phyloP scores from a whole-genome alignment of 1,284 basidiomycete species.

The Papiliotrema nemorosa region DNA sequence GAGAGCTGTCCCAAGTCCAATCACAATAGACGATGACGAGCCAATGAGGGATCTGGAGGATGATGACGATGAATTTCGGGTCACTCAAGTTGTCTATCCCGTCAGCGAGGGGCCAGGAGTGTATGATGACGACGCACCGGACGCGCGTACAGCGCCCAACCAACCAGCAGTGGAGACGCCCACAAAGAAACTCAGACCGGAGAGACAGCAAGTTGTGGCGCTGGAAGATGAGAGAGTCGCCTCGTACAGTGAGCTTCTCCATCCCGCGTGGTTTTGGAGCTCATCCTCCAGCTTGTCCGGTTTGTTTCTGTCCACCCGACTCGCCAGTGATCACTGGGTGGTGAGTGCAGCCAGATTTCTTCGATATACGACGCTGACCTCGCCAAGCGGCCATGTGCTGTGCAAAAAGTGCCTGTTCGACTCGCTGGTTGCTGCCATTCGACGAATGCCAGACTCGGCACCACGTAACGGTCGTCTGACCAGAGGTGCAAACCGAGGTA shows the following conservation, averaged over 20 bases:
- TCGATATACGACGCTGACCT: neutral
- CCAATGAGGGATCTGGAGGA: slow-evolving; percentile 7
- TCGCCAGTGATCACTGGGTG: slow-evolving; percentile 39
- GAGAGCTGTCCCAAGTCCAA: slow-evolving; percentile 9
- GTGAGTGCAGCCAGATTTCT: slow-evolving; percentile 17
- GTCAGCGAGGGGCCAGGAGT: too few species aligned
- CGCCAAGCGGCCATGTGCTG: slow-evolving; percentile 39
- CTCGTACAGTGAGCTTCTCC: slow-evolving; percentile 12
- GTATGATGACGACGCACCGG: slow-evolving; percentile 2
- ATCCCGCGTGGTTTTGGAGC: neutral
- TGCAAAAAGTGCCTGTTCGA: slow-evolving; percentile 40
- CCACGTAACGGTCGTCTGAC: neutral
- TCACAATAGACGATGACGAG: slow-evolving; percentile 9
- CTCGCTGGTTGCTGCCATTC: slow-evolving; percentile 36
- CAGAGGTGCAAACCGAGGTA: too few species aligned
- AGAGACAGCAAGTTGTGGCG: slow-evolving; percentile 4
- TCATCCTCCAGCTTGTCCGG: slow-evolving; percentile 33
- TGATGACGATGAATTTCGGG: slow-evolving; percentile 1
- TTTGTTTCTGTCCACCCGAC: slow-evolving; percentile 38
- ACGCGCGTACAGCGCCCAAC: neutral
- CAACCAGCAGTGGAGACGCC: neutral
- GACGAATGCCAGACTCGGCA: slow-evolving; percentile 21
- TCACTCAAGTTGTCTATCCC: neutral
- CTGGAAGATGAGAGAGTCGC: slow-evolving; percentile 11
- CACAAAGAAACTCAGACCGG: neutral